These are phyloP conservation scores for Verticillium dahliae DNA, from an alignment of 2,329 filamentous ascomycete species.

Conservation along the genomic window DNA sequence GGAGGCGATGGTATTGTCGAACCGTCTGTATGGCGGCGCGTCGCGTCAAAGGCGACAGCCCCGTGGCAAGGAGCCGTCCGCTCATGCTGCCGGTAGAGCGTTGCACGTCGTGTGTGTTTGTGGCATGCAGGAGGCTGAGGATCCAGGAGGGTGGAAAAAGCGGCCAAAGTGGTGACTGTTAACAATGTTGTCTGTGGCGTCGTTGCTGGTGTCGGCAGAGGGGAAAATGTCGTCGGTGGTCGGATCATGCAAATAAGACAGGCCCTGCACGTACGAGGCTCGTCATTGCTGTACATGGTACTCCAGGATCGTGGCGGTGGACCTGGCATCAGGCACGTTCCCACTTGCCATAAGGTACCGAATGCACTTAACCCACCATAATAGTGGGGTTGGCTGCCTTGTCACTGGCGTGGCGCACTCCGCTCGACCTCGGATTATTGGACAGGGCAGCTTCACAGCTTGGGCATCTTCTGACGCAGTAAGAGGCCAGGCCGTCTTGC, in stretches of 20 bases:
- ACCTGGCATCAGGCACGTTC: background rate
- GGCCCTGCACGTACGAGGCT: background rate
- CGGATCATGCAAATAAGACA: background rate
- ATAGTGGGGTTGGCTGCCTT: background rate
- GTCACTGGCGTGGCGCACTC: background rate
- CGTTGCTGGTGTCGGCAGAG: background rate
- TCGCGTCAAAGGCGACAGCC: constrained; percentile 61
- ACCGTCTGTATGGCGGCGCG: constrained; percentile 47
- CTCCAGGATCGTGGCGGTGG: background rate
- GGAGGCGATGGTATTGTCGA: constrained; percentile 61
- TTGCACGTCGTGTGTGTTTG: background rate
- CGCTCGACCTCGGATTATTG: background rate
- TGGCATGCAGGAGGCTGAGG: background rate
- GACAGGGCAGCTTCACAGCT: background rate
- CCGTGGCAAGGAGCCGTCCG: constrained; percentile 69
- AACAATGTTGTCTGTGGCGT: background rate
- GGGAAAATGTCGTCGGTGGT: background rate
- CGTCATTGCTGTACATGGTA: background rate
- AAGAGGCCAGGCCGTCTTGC: background rate
- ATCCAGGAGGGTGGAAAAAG: background rate
- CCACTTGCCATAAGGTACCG: background rate
- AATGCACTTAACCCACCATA: background rate
- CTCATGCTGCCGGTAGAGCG: constrained; percentile 45
- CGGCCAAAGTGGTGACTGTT: background rate
- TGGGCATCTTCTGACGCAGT: background rate